Conservation (phyloP, 2,329 filamentous ascomycete genomes). For the Monosporascus sp. region DNA sequence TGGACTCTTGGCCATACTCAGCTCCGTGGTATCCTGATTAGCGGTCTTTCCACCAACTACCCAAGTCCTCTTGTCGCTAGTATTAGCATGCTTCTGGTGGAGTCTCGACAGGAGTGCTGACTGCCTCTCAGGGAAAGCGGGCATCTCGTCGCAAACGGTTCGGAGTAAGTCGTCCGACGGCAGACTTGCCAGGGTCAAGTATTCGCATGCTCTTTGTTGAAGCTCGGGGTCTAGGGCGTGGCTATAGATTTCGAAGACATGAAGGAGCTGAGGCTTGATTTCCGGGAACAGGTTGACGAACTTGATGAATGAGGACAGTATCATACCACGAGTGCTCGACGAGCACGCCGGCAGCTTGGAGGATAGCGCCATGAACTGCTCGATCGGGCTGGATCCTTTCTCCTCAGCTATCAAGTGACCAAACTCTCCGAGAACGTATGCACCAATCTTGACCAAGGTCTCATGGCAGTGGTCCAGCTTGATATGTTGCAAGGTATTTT, state of each 20-base stretch:
- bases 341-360: conserved; percentile 85
- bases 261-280: conserved; percentile 90
- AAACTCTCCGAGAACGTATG: conserved; percentile 93
- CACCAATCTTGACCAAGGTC: conserved; percentile 95
- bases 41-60: conserved; percentile 95
- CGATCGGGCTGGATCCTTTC: conserved; percentile 87
- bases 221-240: conserved; percentile 93
- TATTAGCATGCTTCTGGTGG: conserved; percentile 89
- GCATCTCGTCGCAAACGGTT: conserved; percentile 98
- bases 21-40: conserved; percentile 74
- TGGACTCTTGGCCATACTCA: conserved; percentile 73
- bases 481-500: conserved; percentile 87
- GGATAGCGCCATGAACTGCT: conserved; percentile 91
- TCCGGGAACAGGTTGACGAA: conserved; percentile 98
- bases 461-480: conserved; percentile 94
- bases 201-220: conserved; percentile 95
- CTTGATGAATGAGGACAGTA: conserved; percentile 93
- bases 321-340: conserved; percentile 84
- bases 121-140: conserved; percentile 89
- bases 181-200: conserved; percentile 77
- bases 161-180: conserved; percentile 86
- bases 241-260: conserved; percentile 87
- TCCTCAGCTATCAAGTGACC: conserved; percentile 94
- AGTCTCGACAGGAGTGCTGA: conserved; percentile 87
- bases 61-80: conserved; percentile 95